Evolutionary conservation across 441 rosid species (phyloP).

Genomic region (Dalechampia spathulata): DNA sequence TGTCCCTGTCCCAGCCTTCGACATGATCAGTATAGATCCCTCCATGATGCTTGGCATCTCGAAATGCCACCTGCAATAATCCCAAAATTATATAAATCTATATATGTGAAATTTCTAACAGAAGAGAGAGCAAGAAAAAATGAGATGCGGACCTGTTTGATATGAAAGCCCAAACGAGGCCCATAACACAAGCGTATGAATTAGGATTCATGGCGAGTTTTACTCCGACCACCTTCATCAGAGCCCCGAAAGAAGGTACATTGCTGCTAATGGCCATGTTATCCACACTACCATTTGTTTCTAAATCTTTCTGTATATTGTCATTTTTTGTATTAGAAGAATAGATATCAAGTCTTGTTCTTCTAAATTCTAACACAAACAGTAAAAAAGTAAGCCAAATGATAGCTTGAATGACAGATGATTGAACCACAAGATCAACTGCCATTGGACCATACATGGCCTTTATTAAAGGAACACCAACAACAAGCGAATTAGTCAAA

Average conservation of each 20-base stretch:
- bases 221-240: constrained; percentile 58
- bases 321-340: neutral
- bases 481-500: constrained; percentile 68
- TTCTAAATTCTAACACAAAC: constrained; percentile 61
- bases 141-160: constrained; percentile 47
- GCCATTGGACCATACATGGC: constrained; percentile 81
- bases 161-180: constrained; percentile 79
- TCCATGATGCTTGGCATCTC: constrained; percentile 75
- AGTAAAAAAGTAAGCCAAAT: constrained; percentile 68
- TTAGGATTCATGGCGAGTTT: constrained; percentile 83
- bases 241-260: constrained; percentile 37
- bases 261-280: neutral
- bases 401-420: constrained; percentile 66
- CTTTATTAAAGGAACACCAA: constrained; percentile 69
- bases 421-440: constrained; percentile 75
- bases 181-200: constrained; percentile 71
- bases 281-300: constrained; percentile 8
- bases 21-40: constrained; percentile 67
- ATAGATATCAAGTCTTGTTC: constrained; percentile 25
- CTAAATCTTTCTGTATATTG: constrained; percentile 19
- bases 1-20: constrained; percentile 87
- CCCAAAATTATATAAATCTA: neutral
- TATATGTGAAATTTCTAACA: too few species aligned
- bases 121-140: too few species aligned
- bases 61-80: constrained; percentile 56